Conservation (phyloP, 2,329 filamentous ascomycete genomes). For the Torrubiellomyces zombiae region DNA sequence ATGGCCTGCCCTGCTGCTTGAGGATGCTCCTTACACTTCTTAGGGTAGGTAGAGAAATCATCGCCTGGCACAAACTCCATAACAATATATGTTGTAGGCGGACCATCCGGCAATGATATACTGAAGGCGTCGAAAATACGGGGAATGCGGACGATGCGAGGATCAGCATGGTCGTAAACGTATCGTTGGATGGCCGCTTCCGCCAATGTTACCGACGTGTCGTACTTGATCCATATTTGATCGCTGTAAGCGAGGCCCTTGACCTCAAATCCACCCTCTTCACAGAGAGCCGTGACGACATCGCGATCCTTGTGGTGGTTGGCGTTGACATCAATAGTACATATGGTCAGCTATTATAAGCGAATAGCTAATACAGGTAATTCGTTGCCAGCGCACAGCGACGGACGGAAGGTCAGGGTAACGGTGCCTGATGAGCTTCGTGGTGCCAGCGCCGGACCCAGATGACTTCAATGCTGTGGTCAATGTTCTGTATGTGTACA, state of each 20-base stretch:
- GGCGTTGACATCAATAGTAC: too few species aligned
- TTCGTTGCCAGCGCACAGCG: too few species aligned
- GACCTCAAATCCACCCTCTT: neutral
- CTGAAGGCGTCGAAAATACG: slow-evolving; percentile 2
- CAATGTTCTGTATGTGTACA: too few species aligned
- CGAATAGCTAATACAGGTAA: too few species aligned
- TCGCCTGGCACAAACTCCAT: slow-evolving; percentile 3
- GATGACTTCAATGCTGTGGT: too few species aligned
- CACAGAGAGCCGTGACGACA: neutral
- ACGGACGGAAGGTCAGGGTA: too few species aligned
- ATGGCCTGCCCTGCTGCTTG: slow-evolving; percentile 1
- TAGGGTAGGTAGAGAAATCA: slow-evolving; percentile 1
- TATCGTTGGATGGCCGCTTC: slow-evolving; percentile 4
- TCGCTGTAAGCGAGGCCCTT: slow-evolving; percentile 1
- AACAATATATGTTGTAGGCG: slow-evolving; percentile 2
- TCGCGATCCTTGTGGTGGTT: too few species aligned
- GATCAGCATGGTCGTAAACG: slow-evolving; percentile 2
- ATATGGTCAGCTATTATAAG: too few species aligned
- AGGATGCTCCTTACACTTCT: slow-evolving; percentile 1
- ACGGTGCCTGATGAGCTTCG: too few species aligned
- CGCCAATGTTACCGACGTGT: slow-evolving; percentile 1
- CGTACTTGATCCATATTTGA: slow-evolving; percentile 4
- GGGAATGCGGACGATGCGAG: slow-evolving; percentile 3
- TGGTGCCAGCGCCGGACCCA: too few species aligned
- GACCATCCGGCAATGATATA: neutral